Conservation (phyloP, 805 yeast genomes). For the Hanseniaspora valbyensis region DNA sequence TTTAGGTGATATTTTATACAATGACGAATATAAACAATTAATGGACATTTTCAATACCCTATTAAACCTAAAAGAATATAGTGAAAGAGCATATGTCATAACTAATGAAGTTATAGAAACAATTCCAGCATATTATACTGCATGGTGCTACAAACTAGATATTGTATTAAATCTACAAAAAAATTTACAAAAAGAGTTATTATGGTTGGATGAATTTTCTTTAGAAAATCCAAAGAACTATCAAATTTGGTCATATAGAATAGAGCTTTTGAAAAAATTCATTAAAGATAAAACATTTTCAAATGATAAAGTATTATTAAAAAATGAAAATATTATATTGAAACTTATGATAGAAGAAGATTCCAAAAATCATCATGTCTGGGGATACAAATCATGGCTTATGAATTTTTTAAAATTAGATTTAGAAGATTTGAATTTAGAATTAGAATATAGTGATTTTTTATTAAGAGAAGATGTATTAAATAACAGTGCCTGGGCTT, state of each 20-base stretch:
- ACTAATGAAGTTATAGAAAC: conserved; percentile 51
- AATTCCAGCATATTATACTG: conserved; percentile 85
- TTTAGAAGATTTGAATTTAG: conserved; percentile 36
- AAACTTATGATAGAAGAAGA: conserved; percentile 65
- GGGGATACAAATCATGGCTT: conserved; percentile 87
- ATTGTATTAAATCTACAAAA: conserved; percentile 35
- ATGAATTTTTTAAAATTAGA: conserved; percentile 37
- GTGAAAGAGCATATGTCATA: conserved; percentile 59
- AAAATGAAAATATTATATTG: conserved; percentile 55
- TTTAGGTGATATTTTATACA: conserved; percentile 11
- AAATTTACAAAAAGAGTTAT: conserved; percentile 43
- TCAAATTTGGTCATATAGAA: conserved; percentile 95
- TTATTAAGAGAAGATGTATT: conserved; percentile 54
- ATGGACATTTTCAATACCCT: conserved; percentile 31
- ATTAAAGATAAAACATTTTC: neutral
- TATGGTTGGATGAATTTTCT: conserved; percentile 72
- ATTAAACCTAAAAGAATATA: conserved; percentile 47
- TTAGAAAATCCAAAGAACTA: conserved; percentile 76
- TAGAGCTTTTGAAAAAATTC: conserved; percentile 41
- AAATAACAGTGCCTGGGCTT: conserved; percentile 92
- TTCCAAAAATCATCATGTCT: conserved; percentile 86
- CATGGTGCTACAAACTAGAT: conserved; percentile 64
- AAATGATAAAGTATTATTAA: conserved; percentile 28
- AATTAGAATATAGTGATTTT: conserved; percentile 40
- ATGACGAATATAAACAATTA: neutral